Evolutionary conservation across 352 stramenopile species (phyloP).

Genomic region (Peronosclerospora sorghi): DNA sequence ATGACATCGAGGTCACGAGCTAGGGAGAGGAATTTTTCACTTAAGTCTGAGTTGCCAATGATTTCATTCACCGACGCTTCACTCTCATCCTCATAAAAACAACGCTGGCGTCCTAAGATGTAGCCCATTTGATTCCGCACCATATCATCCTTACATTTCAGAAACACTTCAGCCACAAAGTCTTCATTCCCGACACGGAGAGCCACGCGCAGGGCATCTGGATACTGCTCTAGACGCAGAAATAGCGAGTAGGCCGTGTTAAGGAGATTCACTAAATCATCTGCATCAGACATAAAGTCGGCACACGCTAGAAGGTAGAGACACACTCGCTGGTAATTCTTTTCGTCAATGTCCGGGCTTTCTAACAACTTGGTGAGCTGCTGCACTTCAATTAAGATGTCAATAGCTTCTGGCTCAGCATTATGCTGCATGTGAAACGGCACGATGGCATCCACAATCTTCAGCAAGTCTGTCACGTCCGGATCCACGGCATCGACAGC

Average conservation of each 20-base stretch:
- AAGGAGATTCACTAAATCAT: conserved; percentile 90
- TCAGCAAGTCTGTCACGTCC: conserved; percentile 87
- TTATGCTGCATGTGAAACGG: conserved; percentile 99
- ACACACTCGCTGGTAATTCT: conserved; percentile 97
- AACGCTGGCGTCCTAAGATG: conserved; percentile 90
- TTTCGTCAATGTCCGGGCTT: conserved; percentile 91
- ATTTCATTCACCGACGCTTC: conserved; percentile 87
- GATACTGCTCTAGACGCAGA: conserved; percentile 87
- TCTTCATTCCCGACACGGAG: conserved; percentile 85
- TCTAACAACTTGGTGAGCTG: conserved; percentile 91
- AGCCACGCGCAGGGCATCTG: conserved; percentile 95
- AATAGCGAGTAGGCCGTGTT: conserved; percentile 94
- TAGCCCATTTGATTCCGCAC: conserved; percentile 90
- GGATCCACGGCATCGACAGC: conserved; percentile 35
- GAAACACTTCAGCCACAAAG: conserved; percentile 66
- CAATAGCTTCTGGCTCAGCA: conserved; percentile 96
- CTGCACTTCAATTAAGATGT: conserved; percentile 98
- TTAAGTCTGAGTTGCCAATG: conserved; percentile 95
- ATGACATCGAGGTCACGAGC: conserved; percentile 96
- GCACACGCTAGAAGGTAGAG: conserved; percentile 97
- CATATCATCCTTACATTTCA: conserved; percentile 54
- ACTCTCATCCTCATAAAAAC: conserved; percentile 91
- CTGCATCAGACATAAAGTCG: conserved; percentile 97
- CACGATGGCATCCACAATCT: conserved; percentile 97
- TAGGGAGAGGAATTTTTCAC: conserved; percentile 93